Percentiles rank a stretch among this genome's conserved stretches.
Evolutionary conservation across 148 eudicot genomes (phyloP).

Genomic region (Linanthus parryae): DNA sequence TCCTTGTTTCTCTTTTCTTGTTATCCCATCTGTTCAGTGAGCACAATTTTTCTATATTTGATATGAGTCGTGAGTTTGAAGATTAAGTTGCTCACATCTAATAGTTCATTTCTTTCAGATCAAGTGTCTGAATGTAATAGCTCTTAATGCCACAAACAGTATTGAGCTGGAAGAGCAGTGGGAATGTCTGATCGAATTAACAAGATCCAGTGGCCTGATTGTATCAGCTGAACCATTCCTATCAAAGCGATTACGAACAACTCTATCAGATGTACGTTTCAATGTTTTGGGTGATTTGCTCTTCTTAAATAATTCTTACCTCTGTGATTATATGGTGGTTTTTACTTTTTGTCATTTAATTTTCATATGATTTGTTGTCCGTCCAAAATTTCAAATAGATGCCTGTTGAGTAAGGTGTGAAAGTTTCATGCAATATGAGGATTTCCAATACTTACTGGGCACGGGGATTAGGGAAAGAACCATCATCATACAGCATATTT

Average conservation of each 20-base stretch:
- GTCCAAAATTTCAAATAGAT: background rate
- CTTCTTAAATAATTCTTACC: background rate
- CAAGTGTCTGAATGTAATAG: constrained; percentile 73
- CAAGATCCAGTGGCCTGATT: constrained; percentile 37
- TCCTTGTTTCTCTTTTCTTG: background rate
- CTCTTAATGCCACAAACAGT: constrained; percentile 68
- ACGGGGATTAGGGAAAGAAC: too few species aligned
- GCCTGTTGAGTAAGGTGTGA: too few species aligned
- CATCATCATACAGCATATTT: too few species aligned
- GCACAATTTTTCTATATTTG: background rate
- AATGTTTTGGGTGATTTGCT: background rate
- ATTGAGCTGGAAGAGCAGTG: constrained; percentile 70
- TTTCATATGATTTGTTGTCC: background rate
- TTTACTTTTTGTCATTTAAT: background rate
- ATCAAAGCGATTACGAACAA: constrained; percentile 52
- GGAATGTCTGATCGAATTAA: constrained; percentile 67
- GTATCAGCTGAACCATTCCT: constrained; percentile 44
- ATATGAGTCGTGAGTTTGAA: background rate
- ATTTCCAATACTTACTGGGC: background rate
- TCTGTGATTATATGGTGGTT: background rate
- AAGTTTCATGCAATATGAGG: background rate
- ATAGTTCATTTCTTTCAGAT: constrained; percentile 48
- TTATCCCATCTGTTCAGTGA: background rate
- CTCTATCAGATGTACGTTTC: constrained; percentile 72
- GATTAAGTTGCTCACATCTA: constrained; percentile 6